phyloP scores from a whole-genome alignment of 768 basidiomycete genomes.

The Pilatotrama ljubarskyi region DNA sequence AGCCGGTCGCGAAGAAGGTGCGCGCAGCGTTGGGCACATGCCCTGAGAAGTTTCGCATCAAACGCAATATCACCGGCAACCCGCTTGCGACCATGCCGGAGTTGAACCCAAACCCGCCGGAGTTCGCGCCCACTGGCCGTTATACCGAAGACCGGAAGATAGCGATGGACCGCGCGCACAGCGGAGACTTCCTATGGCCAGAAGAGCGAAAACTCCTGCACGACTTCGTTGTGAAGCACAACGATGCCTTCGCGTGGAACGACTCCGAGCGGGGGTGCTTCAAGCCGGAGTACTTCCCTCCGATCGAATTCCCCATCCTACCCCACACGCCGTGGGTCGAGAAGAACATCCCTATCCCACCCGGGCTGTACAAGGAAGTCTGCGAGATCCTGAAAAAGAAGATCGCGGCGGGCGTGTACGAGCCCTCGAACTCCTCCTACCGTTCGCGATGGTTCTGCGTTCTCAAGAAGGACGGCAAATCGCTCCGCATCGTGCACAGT shows the following conservation, averaged over 20 bases:
- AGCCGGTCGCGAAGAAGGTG: slow-evolving; percentile 24
- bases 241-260: slow-evolving; percentile 39
- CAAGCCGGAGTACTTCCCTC: slow-evolving; percentile 28
- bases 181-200: slow-evolving; percentile 31
- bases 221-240: slow-evolving; percentile 28
- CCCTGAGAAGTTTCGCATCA: slow-evolving; percentile 19
- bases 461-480: slow-evolving; percentile 23
- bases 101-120: slow-evolving; percentile 9
- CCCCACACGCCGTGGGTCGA: slow-evolving; percentile 28
- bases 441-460: slow-evolving; percentile 28
- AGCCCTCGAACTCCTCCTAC: slow-evolving; percentile 28
- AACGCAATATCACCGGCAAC: slow-evolving; percentile 11
- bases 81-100: slow-evolving; percentile 10
- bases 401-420: slow-evolving; percentile 36
- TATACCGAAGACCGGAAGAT: slow-evolving; percentile 17
- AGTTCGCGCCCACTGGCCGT: not conserved
- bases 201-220: slow-evolving; percentile 36
- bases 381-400: slow-evolving; percentile 35
- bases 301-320: slow-evolving; percentile 35
- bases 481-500: slow-evolving; percentile 25
- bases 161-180: slow-evolving; percentile 3
- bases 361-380: slow-evolving; percentile 33
- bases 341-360: slow-evolving; percentile 31
- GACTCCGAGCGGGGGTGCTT: slow-evolving; percentile 38
- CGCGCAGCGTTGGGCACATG: slow-evolving; percentile 8